A percentile compares a stretch with the other conserved stretches of the same genome.
Evolutionary conservation across 352 stramenopile species (phyloP).

Genomic region (Phytophthora boehmeriae): DNA sequence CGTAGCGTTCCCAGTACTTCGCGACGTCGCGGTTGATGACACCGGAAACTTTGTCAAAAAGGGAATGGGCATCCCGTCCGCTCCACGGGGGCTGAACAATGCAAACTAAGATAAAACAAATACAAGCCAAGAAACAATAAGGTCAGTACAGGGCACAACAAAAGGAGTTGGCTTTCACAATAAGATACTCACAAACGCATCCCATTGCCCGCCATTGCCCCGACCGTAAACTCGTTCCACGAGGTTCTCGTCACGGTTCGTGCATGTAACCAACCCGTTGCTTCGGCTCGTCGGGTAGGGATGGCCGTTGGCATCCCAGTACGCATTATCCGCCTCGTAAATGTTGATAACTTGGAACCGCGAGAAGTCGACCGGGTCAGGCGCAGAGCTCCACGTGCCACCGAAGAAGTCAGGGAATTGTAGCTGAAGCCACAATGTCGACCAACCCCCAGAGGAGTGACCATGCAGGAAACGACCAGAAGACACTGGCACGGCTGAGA

Average conservation of each 20-base stretch:
- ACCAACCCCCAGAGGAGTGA: slow-evolving; percentile 76
- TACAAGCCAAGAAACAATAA: slow-evolving; percentile 4
- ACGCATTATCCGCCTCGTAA: slow-evolving; percentile 74
- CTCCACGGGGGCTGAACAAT: slow-evolving; percentile 62
- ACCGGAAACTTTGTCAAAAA: slow-evolving; percentile 80
- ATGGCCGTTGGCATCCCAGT: slow-evolving; percentile 65
- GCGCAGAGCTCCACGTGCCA: slow-evolving; percentile 76
- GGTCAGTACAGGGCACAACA: not conserved
- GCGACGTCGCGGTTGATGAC: slow-evolving; percentile 66
- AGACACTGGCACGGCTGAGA: slow-evolving; percentile 36
- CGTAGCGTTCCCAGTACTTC: slow-evolving; percentile 62
- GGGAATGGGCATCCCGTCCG: slow-evolving; percentile 58
- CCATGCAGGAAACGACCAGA: slow-evolving; percentile 67
- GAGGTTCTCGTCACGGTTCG: slow-evolving; percentile 76
- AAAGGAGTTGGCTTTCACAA: not conserved
- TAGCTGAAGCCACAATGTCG: slow-evolving; percentile 77
- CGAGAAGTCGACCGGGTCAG: slow-evolving; percentile 75
- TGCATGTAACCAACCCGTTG: slow-evolving; percentile 56
- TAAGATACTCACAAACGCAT: slow-evolving; percentile 68
- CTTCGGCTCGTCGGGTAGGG: slow-evolving; percentile 63
- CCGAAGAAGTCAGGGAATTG: slow-evolving; percentile 75
- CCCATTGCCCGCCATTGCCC: slow-evolving; percentile 80
- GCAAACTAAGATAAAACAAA: slow-evolving; percentile 45
- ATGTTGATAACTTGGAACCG: slow-evolving; percentile 74
- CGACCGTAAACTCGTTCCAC: slow-evolving; percentile 66